Evolutionary conservation across 495 filamentous ascomycete species (phyloP).

Genomic region (Lepraria neglecta): DNA sequence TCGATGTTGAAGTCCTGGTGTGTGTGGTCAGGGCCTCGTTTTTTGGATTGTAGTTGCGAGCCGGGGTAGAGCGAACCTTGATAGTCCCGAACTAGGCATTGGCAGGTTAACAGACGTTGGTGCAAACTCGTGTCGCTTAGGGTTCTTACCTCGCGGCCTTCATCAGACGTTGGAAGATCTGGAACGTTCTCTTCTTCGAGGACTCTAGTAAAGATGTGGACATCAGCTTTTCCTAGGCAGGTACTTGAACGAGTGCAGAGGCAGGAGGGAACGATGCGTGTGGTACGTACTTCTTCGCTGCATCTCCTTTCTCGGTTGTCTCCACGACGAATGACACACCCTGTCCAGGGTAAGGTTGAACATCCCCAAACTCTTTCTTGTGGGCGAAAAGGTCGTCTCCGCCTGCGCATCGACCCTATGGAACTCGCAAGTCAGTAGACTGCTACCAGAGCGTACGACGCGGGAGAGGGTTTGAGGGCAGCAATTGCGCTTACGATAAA

Average conservation of each 20-base stretch:
- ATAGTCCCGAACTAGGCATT: constrained; percentile 5
- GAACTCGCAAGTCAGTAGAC: not conserved
- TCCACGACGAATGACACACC: constrained; percentile 17
- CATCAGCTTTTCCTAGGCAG: too few relatives aligned
- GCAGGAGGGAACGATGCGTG: too few relatives aligned
- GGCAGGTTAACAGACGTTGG: too few relatives aligned
- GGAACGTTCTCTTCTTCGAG: constrained; percentile 21
- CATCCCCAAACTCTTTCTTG: constrained; percentile 16
- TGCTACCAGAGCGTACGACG: not conserved
- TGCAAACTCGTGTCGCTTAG: too few relatives aligned
- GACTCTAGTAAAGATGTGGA: not conserved
- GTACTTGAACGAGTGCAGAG: too few relatives aligned
- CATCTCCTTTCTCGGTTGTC: constrained; percentile 18
- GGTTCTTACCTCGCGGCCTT: constrained; percentile 7
- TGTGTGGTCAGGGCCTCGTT: too few relatives aligned
- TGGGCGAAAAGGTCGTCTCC: constrained; percentile 16
- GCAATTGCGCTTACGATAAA: constrained; percentile 11
- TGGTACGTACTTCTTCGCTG: constrained; percentile 15
- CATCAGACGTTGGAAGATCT: constrained; percentile 9
- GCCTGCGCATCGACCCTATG: constrained; percentile 9
- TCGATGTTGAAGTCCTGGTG: constrained; percentile 9
- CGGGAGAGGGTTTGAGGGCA: not conserved
- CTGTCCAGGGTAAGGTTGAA: constrained; percentile 17
- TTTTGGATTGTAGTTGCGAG: too few relatives aligned
- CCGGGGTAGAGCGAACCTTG: not conserved